Base-by-base conservation (phyloP, 306 rosid genomes). In the Fagus sylvatica region DNA sequence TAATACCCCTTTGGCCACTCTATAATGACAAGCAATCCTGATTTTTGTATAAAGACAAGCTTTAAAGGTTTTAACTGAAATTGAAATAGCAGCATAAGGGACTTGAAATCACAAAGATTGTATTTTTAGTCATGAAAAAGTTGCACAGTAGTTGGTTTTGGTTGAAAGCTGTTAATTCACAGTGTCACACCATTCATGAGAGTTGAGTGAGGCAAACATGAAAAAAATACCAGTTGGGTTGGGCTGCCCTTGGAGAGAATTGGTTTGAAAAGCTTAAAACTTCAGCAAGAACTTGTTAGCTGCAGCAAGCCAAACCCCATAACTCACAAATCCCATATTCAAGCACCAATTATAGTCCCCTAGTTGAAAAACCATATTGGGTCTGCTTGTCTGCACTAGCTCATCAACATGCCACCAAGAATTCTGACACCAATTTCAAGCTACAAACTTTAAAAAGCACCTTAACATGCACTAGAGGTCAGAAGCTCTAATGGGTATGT, bases 151-250 rank as follows among this genome's bases (percentile, higher is more conserved):
- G 46, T 69, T 17, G 43, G 49, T 48, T 59, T 80, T 12, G 72
- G 76, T 48, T 65, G 54, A 33, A 34, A 39, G 56, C 40, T 28
- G 40, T 22, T 28, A 54, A 69, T 40, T 65, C 16, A 36, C 8
- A 17, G 40, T 17, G 71, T 65, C 33, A 39, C 33, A 32, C 71
- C 4, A 60, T 41, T 68, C 79, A 68, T 68, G 76, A 78, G 76
- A 78, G 34, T 40, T 73, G 36, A 51, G 32, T 17, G 51, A 69
- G 56, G 75, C 74, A 48, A 49, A 73, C 30, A 57, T 57, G 72
- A 66, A 28, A 67, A 46, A 78, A 56, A 66, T 82, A 88, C 87
- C 84, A 66, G 69, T 40, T 19, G 72, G 74, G 39, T 57, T 62
- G 78, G 81, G 61, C 77, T 72, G 43, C 6, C 76, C 40, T 51